A percentile compares a stretch with the other conserved stretches of the same genome.
phyloP scores from a whole-genome alignment of 257 asterid species.

The Solanum habrochaites region DNA sequence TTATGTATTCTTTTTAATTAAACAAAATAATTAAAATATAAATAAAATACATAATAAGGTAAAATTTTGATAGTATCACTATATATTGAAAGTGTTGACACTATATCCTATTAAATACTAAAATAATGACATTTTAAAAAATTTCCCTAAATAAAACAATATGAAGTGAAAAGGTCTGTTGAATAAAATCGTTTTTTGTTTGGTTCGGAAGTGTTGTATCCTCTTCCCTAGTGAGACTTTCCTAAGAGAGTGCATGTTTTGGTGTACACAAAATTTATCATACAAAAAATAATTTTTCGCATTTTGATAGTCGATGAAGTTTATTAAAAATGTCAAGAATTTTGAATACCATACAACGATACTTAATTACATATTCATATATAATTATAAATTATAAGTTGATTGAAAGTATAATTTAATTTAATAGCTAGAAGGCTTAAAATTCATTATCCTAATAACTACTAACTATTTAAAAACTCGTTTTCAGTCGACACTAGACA shows the following conservation, averaged over 20 bases:
- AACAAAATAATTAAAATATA: too few species aligned
- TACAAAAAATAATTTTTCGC: neutral
- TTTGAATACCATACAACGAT: too few species aligned
- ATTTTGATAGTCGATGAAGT: neutral
- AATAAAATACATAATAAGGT: too few species aligned
- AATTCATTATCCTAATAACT: neutral
- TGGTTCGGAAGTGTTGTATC: neutral
- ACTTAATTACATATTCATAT: neutral
- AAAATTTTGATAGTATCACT: too few species aligned
- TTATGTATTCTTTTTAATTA: too few species aligned
- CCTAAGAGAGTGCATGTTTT: neutral
- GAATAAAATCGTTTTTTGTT: too few species aligned
- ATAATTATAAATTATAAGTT: neutral
- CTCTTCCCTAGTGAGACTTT: neutral
- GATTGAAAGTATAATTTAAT: neutral
- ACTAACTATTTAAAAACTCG: neutral
- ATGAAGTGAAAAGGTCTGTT: rapidly evolving
- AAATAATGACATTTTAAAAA: too few species aligned
- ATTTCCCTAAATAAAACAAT: too few species aligned
- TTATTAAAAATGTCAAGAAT: neutral
- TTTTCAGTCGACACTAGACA: neutral
- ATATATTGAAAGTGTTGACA: too few species aligned
- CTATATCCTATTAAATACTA: too few species aligned
- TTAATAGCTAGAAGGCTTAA: neutral
- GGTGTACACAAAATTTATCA: neutral